Evolutionary conservation across 108 stramenopile genomes (phyloP), one percentile per base, ranked within the genome.

Genomic region (Cylindrotheca fusiformis): DNA sequence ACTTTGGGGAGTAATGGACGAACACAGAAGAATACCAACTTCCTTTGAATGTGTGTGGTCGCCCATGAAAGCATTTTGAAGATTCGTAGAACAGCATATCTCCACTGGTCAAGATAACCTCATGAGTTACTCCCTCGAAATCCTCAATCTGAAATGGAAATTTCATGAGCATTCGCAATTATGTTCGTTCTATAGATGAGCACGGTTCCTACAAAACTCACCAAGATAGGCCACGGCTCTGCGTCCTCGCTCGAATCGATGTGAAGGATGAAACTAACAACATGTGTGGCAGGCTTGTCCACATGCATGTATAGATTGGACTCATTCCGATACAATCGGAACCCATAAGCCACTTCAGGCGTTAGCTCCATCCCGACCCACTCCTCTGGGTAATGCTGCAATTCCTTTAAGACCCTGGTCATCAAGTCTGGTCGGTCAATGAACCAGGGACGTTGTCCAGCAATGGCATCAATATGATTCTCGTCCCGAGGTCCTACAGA

Each of bases 51-150:
- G 58, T 55, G 33, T 53, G 64, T 8, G 90, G 93, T 26, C 94
- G 72, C 14, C 94, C 94, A 62, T 92, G 94, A 44, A 85, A 84
- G 51, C 75, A 81, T 69, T 88, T 88, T 58, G 84, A 82, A 36
- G 81, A 81, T 74, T 95, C 91, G 61, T 95, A 95, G 45, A 95
- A 75, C 26, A 92, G 44, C 60, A 95, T 69, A 68, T 92, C 94
- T 8, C 94, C 89, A 12, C 80, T 72, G 45, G 79, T 72, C 55
- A 87, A 55, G 55, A 72, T 65, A 14, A 90, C 72, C 55, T 81
- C 81, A 48, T 81, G 81, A 2, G 69, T 63, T 28, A 58, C 75
- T 36, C 86, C 86, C 14, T 75, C 44, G 30, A 69, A 80, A 57
- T 81, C 80, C 61, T 87, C 86, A 62, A 87, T 84, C 18, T 41